Conservation (phyloP, 2,329 filamentous ascomycete species). For the Ophiostoma montium region DNA sequence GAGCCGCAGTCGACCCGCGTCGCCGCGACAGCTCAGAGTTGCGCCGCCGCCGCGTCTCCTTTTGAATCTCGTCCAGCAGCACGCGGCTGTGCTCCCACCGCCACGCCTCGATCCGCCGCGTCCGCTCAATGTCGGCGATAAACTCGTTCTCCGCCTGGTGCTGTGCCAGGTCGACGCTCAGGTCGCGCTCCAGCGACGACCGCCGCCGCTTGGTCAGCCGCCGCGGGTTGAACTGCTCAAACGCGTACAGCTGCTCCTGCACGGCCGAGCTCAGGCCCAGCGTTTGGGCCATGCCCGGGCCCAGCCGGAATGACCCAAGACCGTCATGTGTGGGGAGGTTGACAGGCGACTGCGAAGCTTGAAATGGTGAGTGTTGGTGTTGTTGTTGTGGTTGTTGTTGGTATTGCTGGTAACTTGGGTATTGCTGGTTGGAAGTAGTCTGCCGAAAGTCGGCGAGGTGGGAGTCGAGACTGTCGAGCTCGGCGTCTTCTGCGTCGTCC, state of each 20-base stretch:
- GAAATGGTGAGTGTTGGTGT: neutral
- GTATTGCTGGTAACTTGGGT: neutral
- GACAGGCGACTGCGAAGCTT: constrained; percentile 1
- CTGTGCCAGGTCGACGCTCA: constrained; percentile 22
- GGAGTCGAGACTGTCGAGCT: constrained; percentile 86
- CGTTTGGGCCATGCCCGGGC: constrained; percentile 50
- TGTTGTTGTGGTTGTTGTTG: neutral
- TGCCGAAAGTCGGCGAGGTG: constrained; percentile 79
- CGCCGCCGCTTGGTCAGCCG: constrained; percentile 37
- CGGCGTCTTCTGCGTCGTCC: constrained; percentile 50
- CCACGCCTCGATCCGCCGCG: constrained; percentile 81
- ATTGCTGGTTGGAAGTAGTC: constrained; percentile 21
- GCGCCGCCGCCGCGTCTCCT: constrained; percentile 59
- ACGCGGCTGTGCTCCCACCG: constrained; percentile 77
- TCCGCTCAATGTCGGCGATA: constrained; percentile 56
- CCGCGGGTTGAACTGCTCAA: constrained; percentile 70
- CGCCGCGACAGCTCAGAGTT: constrained; percentile 39
- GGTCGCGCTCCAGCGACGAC: constrained; percentile 32
- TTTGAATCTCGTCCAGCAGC: constrained; percentile 77
- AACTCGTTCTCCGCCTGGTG: constrained; percentile 38
- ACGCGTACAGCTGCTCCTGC: constrained; percentile 78
- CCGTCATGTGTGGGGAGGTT: constrained; percentile 82
- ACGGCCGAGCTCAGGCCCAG: constrained; percentile 51
- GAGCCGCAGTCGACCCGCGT: constrained; percentile 11
- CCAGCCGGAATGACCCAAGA: constrained; percentile 64